These are phyloP conservation scores for Jatropha podagrica DNA, from an alignment of 441 rosid species.

Conservation along the genomic window DNA sequence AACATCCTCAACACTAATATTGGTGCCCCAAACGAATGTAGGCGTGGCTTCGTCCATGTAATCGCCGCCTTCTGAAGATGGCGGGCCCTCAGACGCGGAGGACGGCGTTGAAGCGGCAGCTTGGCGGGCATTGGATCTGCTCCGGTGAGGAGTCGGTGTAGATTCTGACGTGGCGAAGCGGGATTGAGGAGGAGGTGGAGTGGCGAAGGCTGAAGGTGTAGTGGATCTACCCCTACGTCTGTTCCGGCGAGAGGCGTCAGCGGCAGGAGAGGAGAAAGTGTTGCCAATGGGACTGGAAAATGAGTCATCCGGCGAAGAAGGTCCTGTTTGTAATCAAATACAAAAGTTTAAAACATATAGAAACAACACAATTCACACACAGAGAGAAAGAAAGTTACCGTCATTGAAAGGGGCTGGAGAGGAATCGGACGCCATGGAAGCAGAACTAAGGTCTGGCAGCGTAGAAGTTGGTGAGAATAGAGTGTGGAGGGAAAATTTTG, in stretches of 20 bases:
- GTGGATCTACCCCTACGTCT: conserved; percentile 28
- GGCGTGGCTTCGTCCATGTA: conserved; percentile 66
- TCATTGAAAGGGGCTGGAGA: conserved; percentile 45
- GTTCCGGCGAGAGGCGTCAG: conserved; percentile 11
- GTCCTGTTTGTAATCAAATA: conserved; percentile 38
- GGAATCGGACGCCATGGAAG: conserved; percentile 75
- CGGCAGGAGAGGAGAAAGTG: conserved; percentile 64
- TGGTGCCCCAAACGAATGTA: conserved; percentile 94
- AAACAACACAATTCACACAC: neutral
- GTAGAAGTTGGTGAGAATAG: neutral
- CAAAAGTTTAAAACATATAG: neutral
- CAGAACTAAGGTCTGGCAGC: conserved; percentile 17
- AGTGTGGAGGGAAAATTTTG: conserved; percentile 18
- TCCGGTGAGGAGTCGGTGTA: conserved; percentile 24
- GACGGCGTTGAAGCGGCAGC: conserved; percentile 44
- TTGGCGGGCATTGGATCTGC: conserved; percentile 31
- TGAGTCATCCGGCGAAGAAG: conserved; percentile 73
- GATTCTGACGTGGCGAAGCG: conserved; percentile 38
- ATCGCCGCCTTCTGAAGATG: conserved; percentile 71
- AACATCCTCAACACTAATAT: conserved; percentile 89
- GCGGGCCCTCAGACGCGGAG: conserved; percentile 26
- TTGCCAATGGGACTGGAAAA: conserved; percentile 72
- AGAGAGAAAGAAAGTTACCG: conserved; percentile 28
- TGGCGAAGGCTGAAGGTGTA: conserved; percentile 46
- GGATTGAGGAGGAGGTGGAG: conserved; percentile 55